phyloP scores from a whole-genome alignment of 768 basidiomycete species.

The Polyporus arcularius region DNA sequence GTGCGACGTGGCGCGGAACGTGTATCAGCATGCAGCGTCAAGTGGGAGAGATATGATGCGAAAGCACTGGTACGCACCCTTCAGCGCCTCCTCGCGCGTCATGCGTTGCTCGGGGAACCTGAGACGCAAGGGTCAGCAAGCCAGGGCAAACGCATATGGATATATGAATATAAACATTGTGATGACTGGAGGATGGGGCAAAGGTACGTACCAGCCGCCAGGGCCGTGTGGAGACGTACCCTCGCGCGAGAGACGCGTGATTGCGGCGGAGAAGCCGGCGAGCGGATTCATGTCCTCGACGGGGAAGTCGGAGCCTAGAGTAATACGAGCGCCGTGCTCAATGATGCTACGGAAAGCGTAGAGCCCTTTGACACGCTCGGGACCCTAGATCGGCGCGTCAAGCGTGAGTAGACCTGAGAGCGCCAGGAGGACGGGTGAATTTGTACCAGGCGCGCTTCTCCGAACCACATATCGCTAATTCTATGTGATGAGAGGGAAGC shows the following conservation, averaged over 20 bases:
- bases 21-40: background rate
- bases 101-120: conserved; percentile 87
- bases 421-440: too few species aligned
- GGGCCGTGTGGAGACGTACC: conserved; percentile 82
- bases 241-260: conserved; percentile 67
- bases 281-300: conserved; percentile 88
- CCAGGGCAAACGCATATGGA: background rate
- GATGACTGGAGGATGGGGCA: background rate
- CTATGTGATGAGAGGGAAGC: conserved; percentile 35
- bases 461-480: conserved; percentile 89
- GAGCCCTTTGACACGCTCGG: conserved; percentile 78
- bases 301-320: conserved; percentile 88
- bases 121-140: background rate
- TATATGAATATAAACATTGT: background rate
- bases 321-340: conserved; percentile 64
- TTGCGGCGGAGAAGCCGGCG: conserved; percentile 84
- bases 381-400: conserved; percentile 50
- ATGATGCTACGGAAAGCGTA: conserved; percentile 87
- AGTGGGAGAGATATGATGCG: background rate
- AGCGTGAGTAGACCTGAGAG: background rate
- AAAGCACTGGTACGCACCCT: conserved; percentile 43
- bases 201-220: conserved; percentile 68
- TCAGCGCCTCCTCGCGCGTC: conserved; percentile 73
- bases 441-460: conserved; percentile 71
- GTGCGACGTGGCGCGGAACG: too few species aligned